Base-by-base conservation (phyloP, 768 basidiomycete genomes). In the Russula sp. region DNA sequence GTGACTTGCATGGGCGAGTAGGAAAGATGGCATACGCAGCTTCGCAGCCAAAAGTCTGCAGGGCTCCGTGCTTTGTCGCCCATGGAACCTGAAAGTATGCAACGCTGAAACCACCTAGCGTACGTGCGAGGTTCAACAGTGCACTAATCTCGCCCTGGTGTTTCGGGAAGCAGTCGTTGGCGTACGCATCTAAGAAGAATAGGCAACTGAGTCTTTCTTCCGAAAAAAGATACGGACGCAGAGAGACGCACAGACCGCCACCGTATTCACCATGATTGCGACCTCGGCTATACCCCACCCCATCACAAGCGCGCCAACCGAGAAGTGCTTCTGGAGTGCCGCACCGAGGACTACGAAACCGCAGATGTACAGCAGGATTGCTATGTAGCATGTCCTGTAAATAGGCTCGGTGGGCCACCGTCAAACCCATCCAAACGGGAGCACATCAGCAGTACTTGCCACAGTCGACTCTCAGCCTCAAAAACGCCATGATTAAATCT, bases 31-130 rank as follows among this genome's bases (percentile, higher is more conserved):
- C 82, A 70, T 70, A 82, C 77, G 85, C 85, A 39, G 84, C 81
- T 71, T 87, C 86, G 49, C 77, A 76, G 6, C 85, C 85, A 68
- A 85, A 82, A 6, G 82, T 81, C 63, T 86, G 83, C 34, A 86
- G 71, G 5, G 85, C 83, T 16, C 86, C 86, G 61, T 83, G 70
- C 66, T 79, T 83, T 34, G 73, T 69, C 6, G 85, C 84, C 86
- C 86, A 86, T 5, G 82, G 82, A 3, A 86, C 78, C 69, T 87
- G 85, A 71, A 82, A 87, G 71, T 82, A 86, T 1, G 85, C 82
- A 22, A 87, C 84, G 53, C 78, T 79, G 69, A 87, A 87, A 3
- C 84, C 84, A 42, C 84, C 84, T 20, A 86, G 74, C 1, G 75
- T 76, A 51, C 86, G 77, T 16, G 78, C 76, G 22, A 86, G 72